phyloP scores from a whole-genome alignment of 177 flowering plant species.

The Vitis hybrid region DNA sequence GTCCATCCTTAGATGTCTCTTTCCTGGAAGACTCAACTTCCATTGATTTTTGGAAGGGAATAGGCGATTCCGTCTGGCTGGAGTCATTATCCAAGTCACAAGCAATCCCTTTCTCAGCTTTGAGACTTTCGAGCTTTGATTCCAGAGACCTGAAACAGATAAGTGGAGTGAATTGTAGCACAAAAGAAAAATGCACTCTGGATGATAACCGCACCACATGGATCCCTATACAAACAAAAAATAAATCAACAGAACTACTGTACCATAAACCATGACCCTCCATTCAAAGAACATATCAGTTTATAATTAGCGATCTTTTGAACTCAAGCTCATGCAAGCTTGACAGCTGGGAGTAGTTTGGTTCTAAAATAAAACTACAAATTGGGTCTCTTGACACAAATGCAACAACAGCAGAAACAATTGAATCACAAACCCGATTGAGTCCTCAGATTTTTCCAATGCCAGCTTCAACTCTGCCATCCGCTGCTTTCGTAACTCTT shows the following conservation, averaged over 20 bases:
- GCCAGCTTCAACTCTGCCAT: slow-evolving; percentile 66
- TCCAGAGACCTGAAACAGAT: slow-evolving; percentile 61
- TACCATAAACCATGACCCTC: too few species aligned
- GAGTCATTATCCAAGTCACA: slow-evolving; percentile 31
- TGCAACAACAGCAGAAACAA: neutral
- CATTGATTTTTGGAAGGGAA: slow-evolving; percentile 34
- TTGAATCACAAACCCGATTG: slow-evolving; percentile 66
- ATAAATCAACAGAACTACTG: too few species aligned
- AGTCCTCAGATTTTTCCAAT: slow-evolving; percentile 69
- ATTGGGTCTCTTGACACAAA: too few species aligned
- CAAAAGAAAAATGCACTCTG: too few species aligned
- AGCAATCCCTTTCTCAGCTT: slow-evolving; percentile 34
- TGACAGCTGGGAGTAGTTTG: too few species aligned
- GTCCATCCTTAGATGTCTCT: slow-evolving; percentile 58
- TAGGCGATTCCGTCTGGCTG: slow-evolving; percentile 45
- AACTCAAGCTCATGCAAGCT: too few species aligned
- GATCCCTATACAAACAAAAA: neutral
- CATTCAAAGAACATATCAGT: too few species aligned
- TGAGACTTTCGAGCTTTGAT: slow-evolving; percentile 61
- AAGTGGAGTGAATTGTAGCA: neutral
- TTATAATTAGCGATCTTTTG: too few species aligned
- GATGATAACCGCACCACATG: neutral
- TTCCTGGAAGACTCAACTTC: slow-evolving; percentile 38
- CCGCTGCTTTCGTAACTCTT: slow-evolving; percentile 69
- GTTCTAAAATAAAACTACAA: neutral